These are phyloP conservation scores for Firmiana major DNA, from an alignment of 345 rosid species.

Conservation along the genomic window DNA sequence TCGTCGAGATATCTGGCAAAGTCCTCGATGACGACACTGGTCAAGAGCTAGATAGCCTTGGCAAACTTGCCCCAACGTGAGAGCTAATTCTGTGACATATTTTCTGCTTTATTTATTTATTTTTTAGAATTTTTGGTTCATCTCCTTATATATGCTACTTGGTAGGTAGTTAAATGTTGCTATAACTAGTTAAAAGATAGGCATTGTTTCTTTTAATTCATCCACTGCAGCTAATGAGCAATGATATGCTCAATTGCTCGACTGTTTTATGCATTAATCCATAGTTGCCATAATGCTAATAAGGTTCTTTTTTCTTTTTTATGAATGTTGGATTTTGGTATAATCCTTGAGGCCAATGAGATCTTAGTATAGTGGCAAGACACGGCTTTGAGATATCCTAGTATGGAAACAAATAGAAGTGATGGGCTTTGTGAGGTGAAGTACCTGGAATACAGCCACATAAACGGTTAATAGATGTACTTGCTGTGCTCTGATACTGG, in stretches of 20 bases:
- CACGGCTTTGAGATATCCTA: neutral
- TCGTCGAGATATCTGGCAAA: slow-evolving; percentile 73
- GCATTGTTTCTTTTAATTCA: neutral
- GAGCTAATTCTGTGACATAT: slow-evolving; percentile 17
- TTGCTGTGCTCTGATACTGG: neutral
- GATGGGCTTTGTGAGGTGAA: neutral
- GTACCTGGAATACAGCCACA: neutral
- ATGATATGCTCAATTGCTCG: neutral
- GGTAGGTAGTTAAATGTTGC: neutral
- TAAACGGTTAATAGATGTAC: neutral
- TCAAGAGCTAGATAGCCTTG: slow-evolving; percentile 81
- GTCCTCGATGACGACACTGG: slow-evolving; percentile 85
- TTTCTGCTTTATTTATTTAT: neutral
- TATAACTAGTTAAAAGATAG: neutral
- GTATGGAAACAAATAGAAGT: neutral
- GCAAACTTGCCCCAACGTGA: slow-evolving; percentile 97
- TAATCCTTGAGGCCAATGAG: neutral
- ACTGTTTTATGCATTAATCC: neutral
- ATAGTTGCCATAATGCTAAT: neutral
- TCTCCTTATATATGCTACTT: neutral
- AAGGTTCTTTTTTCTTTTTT: neutral
- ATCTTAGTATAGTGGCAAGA: neutral
- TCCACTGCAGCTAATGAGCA: neutral
- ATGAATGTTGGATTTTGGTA: neutral
- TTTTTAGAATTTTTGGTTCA: neutral